phyloP scores from a whole-genome alignment of 2,329 filamentous ascomycete species.

The Chalaropsis ovoidea region DNA sequence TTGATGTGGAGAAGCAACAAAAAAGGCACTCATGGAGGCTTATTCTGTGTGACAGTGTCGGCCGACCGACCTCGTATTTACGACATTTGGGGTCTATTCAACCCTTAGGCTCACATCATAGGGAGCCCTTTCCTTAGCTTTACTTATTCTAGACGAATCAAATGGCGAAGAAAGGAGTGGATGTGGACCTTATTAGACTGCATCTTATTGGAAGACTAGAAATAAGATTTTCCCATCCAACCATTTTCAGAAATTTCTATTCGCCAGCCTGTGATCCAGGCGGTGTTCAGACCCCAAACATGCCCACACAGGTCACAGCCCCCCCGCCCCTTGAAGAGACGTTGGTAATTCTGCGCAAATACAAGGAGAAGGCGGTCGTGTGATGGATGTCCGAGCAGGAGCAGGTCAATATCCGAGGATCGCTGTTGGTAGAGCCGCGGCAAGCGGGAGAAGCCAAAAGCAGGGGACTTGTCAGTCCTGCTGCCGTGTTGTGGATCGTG shows the following conservation, averaged over 20 bases:
- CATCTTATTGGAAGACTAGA: not conserved
- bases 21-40: not conserved
- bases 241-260: not conserved
- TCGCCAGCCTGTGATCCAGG: conserved; percentile 4
- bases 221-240: not conserved
- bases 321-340: not conserved
- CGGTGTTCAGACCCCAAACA: conserved; percentile 2
- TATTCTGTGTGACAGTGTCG: conserved; percentile 8
- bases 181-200: not conserved
- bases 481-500: no score
- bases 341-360: not conserved
- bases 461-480: not conserved
- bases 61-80: conserved; percentile 23
- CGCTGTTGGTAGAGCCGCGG: not conserved
- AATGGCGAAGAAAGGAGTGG: not conserved
- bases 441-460: not conserved
- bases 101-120: not conserved
- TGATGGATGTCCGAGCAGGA: conserved; percentile 9
- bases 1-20: no score
- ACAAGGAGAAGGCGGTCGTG: not conserved
- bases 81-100: not conserved
- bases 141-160: not conserved
- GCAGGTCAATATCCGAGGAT: conserved; percentile 18
- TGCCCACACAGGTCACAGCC: not conserved
- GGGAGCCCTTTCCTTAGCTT: not conserved